Percentiles rank a stretch among this genome's conserved stretches.
Evolutionary conservation across 768 basidiomycete genomes (phyloP).

Genomic region (Grammothele lineata): DNA sequence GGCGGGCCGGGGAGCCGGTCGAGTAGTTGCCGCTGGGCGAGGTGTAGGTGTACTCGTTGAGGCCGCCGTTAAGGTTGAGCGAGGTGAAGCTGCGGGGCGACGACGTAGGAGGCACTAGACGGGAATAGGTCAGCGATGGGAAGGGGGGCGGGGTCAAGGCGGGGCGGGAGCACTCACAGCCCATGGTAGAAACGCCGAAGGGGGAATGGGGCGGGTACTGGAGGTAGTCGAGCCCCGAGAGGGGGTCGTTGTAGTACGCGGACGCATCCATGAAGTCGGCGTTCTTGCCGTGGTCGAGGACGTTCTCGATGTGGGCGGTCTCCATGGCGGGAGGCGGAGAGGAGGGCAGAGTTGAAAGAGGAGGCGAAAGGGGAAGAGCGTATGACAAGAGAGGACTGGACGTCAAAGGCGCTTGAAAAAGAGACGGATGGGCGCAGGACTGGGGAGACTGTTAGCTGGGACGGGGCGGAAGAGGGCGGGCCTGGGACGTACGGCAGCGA

Average conservation of each 20-base stretch:
- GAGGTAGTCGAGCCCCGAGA: constrained; percentile 52
- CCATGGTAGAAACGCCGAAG: constrained; percentile 57
- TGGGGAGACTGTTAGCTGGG: constrained; percentile 9
- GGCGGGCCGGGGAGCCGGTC: constrained; percentile 48
- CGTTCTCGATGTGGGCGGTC: constrained; percentile 40
- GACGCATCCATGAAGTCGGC: constrained; percentile 45
- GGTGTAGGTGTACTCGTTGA: constrained; percentile 59
- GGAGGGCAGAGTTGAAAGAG: constrained; percentile 15
- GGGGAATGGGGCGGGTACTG: constrained; percentile 67
- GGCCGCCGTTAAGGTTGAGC: constrained; percentile 51
- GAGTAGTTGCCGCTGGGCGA: constrained; percentile 49
- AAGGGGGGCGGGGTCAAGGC: constrained; percentile 11
- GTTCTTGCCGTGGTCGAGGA: constrained; percentile 45
- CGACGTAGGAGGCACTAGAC: constrained; percentile 46
- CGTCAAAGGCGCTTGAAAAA: too few relatives aligned
- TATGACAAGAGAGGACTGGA: constrained; percentile 18
- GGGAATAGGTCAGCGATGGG: constrained; percentile 9
- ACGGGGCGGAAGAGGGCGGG: constrained; percentile 9
- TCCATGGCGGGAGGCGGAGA: constrained; percentile 34
- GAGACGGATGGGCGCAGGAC: constrained; percentile 18
- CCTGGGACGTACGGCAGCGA: constrained; percentile 16
- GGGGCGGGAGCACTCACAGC: constrained; percentile 43
- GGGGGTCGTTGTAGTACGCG: constrained; percentile 37
- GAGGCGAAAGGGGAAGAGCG: constrained; percentile 11
- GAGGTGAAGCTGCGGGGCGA: constrained; percentile 61